phyloP scores from a whole-genome alignment of 2,329 filamentous ascomycete genomes.

The Chalara sp. region DNA sequence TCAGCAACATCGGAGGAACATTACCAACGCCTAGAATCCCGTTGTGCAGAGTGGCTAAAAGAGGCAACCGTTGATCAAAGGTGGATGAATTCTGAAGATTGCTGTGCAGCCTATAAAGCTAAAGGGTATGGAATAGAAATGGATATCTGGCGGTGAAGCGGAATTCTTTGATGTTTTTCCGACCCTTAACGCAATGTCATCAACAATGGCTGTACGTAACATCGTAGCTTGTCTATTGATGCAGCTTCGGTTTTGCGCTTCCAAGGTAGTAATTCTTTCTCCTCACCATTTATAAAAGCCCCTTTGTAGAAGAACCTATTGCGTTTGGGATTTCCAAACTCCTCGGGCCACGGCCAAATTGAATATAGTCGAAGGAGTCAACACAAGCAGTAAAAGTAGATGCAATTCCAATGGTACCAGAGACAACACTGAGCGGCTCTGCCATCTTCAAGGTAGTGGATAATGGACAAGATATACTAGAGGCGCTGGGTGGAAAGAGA shows the following conservation, averaged over 20 bases:
- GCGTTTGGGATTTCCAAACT: too few relatives aligned
- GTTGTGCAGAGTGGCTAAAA: constrained; percentile 10
- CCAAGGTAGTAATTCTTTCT: too few relatives aligned
- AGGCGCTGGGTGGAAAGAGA: not conserved
- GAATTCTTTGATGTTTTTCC: too few relatives aligned
- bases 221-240: too few relatives aligned
- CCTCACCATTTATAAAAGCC: too few relatives aligned
- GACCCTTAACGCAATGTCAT: too few relatives aligned
- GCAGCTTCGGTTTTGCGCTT: too few relatives aligned
- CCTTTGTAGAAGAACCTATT: too few relatives aligned
- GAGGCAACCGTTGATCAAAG: constrained; percentile 7
- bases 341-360: not conserved
- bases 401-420: constrained; percentile 1
- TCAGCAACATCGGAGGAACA: constrained; percentile 7
- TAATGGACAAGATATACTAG: not conserved
- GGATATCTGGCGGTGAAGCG: too few relatives aligned
- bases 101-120: constrained; percentile 7
- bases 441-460: not conserved
- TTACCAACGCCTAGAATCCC: constrained; percentile 9
- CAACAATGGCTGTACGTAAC: too few relatives aligned
- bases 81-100: constrained; percentile 9
- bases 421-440: not conserved
- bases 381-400: constrained; percentile 1
- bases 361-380: not conserved
- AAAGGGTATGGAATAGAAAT: constrained; percentile 9